Evolutionary conservation across 768 basidiomycete genomes (phyloP).

Genomic region (Calocybe gangraenosa): DNA sequence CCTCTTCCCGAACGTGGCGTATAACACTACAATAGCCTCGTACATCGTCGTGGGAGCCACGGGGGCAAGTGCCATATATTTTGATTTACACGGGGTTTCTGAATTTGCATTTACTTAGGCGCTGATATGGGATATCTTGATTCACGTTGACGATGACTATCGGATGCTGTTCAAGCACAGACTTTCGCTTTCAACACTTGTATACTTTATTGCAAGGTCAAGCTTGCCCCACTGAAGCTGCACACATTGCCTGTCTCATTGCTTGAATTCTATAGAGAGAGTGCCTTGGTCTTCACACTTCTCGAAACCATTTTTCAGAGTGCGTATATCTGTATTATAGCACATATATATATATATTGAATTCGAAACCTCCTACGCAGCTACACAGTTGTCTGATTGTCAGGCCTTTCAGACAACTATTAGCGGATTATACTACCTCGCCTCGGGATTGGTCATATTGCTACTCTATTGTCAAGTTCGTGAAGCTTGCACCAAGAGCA

Average conservation of each 20-base stretch:
- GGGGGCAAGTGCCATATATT: neutral
- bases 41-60: constrained; percentile 6
- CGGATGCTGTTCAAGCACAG: constrained; percentile 5
- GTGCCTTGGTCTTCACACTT: neutral
- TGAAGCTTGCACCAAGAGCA: neutral
- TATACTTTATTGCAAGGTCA: constrained; percentile 8
- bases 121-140: constrained; percentile 7
- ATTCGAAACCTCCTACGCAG: neutral
- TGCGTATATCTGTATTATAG: neutral
- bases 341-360: neutral
- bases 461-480: neutral
- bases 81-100: neutral
- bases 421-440: neutral
- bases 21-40: constrained; percentile 4
- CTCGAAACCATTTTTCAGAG: constrained; percentile 9
- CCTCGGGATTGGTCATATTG: neutral
- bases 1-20: too few species aligned
- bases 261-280: constrained; percentile 1
- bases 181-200: neutral
- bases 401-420: constrained; percentile 1
- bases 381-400: constrained; percentile 1
- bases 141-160: constrained; percentile 4
- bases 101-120: neutral
- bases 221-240: neutral
- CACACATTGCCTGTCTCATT: neutral